Base-by-base conservation (phyloP, 768 basidiomycete genomes). In the Tricholoma furcatifolium region DNA sequence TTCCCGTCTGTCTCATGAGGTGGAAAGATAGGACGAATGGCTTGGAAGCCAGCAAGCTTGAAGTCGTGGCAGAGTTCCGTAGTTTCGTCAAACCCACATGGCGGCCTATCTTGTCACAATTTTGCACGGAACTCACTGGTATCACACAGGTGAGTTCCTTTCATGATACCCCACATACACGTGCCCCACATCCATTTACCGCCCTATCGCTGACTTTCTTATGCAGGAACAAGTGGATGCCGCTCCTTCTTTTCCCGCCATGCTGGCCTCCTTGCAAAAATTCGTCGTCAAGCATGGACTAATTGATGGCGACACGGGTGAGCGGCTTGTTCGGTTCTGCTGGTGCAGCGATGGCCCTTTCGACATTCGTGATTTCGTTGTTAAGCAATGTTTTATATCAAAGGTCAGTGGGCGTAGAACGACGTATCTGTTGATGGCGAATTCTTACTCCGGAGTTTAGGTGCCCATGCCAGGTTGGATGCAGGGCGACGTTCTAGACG, bases 321-420 rank as follows among this genome's bases (percentile, higher is more conserved):
- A 76, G 55, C 78, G 75, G 6, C 72, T 85, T 43, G 69, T 78
- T 54, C 84, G 80, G 20, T 91, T 85, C 65, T 86, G 85, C 66
- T 91, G 88, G 88, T 91, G 87, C 67, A 86, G 80, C 49, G 91
- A 93, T 64, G 90, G 91, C 2, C 90, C 91, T 14, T 92, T 81
- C 60, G 91, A 92, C 66, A 67, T 93, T 44, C 78, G 88, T 56
- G 88, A 93, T 70, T 93, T 93, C 60, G 82, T 93, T 51, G 83
- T 90, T 44, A 94, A 93, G 67, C 91, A 93, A 67, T 92, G 87
- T 64, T 93, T 91, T 67, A 90, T 93, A 61, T 93, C 91, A 43
- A 81, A 84, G 67, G 87, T 86, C 50, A 58, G 75, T 72, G 38
- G 51, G 55, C 53, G 48, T 41, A 46, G 14, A 24, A 12, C 17